These are phyloP conservation scores for Cydonia oblonga DNA, from an alignment of 331 rosid species.

Conservation along the genomic window DNA sequence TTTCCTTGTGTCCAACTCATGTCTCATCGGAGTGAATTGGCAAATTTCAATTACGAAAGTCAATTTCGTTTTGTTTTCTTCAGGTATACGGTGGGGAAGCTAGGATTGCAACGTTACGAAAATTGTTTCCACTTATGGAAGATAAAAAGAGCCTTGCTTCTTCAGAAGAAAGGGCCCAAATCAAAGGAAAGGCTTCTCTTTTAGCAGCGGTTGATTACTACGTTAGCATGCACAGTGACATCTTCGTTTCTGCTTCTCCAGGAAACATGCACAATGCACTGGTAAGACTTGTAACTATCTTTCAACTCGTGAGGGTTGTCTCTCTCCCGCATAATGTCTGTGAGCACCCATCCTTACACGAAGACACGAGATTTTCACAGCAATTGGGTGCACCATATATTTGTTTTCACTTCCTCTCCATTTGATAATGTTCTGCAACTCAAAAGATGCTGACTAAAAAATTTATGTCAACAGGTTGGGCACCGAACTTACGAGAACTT, in stretches of 20 bases:
- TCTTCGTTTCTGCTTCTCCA: slow-evolving; percentile 86
- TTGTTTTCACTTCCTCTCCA: not conserved
- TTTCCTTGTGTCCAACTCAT: slow-evolving; percentile 5
- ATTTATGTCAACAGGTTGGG: slow-evolving; percentile 53
- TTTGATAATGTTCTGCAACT: not conserved
- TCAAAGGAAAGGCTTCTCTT: slow-evolving; percentile 78
- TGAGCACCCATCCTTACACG: not conserved
- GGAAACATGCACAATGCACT: slow-evolving; percentile 95
- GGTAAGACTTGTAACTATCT: slow-evolving; percentile 36
- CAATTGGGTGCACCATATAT: not conserved
- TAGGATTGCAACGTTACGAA: slow-evolving; percentile 58
- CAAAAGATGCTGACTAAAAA: not conserved
- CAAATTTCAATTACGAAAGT: not conserved
- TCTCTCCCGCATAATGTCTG: not conserved
- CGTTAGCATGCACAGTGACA: slow-evolving; percentile 68
- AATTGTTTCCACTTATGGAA: slow-evolving; percentile 79
- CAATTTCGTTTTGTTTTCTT: slow-evolving; percentile 9
- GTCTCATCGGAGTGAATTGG: slow-evolving; percentile 1
- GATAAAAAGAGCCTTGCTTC: slow-evolving; percentile 84
- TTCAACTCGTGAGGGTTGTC: not conserved
- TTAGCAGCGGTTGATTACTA: slow-evolving; percentile 87
- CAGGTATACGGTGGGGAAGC: slow-evolving; percentile 91
- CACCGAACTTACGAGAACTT: slow-evolving; percentile 65
- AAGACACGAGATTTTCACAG: not conserved
- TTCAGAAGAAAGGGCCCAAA: slow-evolving; percentile 47